A percentile compares a stretch with the other conserved stretches of the same genome.
phyloP scores from a whole-genome alignment of 306 rosid species.

The Hylodesmum podocarpum region DNA sequence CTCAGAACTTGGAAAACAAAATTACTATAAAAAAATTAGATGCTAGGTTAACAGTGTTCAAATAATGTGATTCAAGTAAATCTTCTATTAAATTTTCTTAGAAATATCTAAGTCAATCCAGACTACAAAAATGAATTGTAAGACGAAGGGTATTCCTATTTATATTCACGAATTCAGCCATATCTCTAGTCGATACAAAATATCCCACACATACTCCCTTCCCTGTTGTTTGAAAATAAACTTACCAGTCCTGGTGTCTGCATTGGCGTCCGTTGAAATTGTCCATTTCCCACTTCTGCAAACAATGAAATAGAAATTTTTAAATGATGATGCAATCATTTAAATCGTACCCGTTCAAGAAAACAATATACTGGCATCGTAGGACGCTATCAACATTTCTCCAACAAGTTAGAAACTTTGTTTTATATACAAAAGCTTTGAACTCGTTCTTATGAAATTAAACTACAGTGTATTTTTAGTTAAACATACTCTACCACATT shows the following conservation, averaged over 20 bases:
- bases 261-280: conserved; percentile 16
- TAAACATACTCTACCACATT: neutral
- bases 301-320: neutral
- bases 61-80: neutral
- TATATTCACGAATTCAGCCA: too few species aligned
- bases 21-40: neutral
- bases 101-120: too few species aligned
- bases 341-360: neutral
- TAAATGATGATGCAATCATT: neutral
- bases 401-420: neutral
- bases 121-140: too few species aligned
- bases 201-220: too few species aligned
- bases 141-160: too few species aligned
- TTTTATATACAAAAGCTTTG: neutral
- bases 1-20: neutral
- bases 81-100: neutral
- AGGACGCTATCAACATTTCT: neutral
- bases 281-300: conserved; percentile 22
- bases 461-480: neutral
- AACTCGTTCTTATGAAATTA: neutral
- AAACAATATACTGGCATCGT: neutral
- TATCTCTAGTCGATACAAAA: too few species aligned
- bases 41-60: neutral
- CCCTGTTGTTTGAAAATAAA: neutral
- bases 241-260: conserved; percentile 29